A percentile compares a stretch with the other conserved stretches of the same genome.
Evolutionary conservation across 495 filamentous ascomycete genomes (phyloP).

Genomic region (Parachaetomium inaequale): DNA sequence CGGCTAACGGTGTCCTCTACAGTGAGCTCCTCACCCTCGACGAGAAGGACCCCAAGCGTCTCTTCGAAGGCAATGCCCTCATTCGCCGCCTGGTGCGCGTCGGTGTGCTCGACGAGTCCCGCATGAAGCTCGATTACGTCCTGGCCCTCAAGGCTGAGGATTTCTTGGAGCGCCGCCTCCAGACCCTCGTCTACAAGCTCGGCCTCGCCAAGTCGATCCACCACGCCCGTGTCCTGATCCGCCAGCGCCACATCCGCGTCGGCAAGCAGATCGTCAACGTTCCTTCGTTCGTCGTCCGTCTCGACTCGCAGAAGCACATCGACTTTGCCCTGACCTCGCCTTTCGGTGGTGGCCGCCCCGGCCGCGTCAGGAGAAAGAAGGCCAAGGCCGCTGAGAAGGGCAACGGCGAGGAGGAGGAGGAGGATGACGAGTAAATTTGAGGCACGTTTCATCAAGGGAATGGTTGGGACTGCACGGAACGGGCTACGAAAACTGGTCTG

Average conservation of each 20-base stretch:
- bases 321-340: slow-evolving; percentile 97
- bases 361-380: slow-evolving; percentile 99
- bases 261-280: slow-evolving; percentile 99
- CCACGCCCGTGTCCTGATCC: slow-evolving; percentile 98
- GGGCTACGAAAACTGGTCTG: slow-evolving; percentile 41
- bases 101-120: slow-evolving; percentile 98
- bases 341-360: slow-evolving; percentile 94
- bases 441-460: slow-evolving; percentile 25
- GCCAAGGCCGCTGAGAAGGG: slow-evolving; percentile 88
- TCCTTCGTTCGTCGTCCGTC: slow-evolving; percentile 96
- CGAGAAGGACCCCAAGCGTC: slow-evolving; percentile 99
- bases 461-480: slow-evolving; percentile 33
- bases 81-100: slow-evolving; percentile 99
- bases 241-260: slow-evolving; percentile 98
- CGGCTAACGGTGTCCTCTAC: slow-evolving; percentile 17
- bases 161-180: slow-evolving; percentile 98
- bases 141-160: slow-evolving; percentile 96
- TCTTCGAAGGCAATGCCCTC: slow-evolving; percentile 99
- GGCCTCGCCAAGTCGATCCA: slow-evolving; percentile 99
- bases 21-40: slow-evolving; percentile 99
- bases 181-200: slow-evolving; percentile 99
- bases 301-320: slow-evolving; percentile 99
- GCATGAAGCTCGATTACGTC: slow-evolving; percentile 99
- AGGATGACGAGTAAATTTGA: slow-evolving; percentile 75
- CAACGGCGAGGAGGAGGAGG: slow-evolving; percentile 77